phyloP scores from a whole-genome alignment of 2,329 filamentous ascomycete species.

The Pseudocercospora pini-densiflorae region DNA sequence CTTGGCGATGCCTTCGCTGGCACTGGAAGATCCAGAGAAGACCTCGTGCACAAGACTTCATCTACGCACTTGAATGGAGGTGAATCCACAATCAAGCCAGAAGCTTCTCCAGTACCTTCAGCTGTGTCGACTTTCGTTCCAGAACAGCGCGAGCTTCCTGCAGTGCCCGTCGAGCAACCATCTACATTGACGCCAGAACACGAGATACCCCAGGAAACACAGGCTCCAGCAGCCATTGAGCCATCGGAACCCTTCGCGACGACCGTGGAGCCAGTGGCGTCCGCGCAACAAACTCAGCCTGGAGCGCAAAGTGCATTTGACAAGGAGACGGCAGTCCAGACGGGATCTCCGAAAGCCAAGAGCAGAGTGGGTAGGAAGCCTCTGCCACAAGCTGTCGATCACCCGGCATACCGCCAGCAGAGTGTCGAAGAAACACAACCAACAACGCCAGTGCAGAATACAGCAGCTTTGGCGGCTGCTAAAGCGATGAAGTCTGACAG shows the following conservation, averaged over 20 bases:
- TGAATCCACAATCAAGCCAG: slow-evolving; percentile 12
- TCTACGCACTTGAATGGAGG: slow-evolving; percentile 35
- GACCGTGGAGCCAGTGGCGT: slow-evolving; percentile 11
- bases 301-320: slow-evolving; percentile 23
- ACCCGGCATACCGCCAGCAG: slow-evolving; percentile 48
- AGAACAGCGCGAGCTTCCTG: slow-evolving; percentile 8
- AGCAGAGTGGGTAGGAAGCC: slow-evolving; percentile 39
- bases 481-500: slow-evolving; percentile 39
- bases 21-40: slow-evolving; percentile 34
- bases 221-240: slow-evolving; percentile 11
- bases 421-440: slow-evolving; percentile 23
- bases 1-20: slow-evolving; percentile 74
- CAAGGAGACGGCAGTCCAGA: slow-evolving; percentile 28
- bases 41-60: slow-evolving; percentile 32
- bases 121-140: slow-evolving; percentile 11
- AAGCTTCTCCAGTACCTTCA: slow-evolving; percentile 12
- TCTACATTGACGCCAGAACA: slow-evolving; percentile 20
- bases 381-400: slow-evolving; percentile 41
- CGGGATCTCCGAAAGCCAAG: slow-evolving; percentile 22
- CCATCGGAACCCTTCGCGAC: slow-evolving; percentile 8
- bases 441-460: slow-evolving; percentile 36
- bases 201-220: slow-evolving; percentile 22
- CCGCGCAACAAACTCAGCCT: slow-evolving; percentile 8
- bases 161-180: slow-evolving; percentile 10
- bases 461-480: slow-evolving; percentile 38